Evolutionary conservation across 176 grass and related monocot species (phyloP).

Genomic region (Areca catechu): DNA sequence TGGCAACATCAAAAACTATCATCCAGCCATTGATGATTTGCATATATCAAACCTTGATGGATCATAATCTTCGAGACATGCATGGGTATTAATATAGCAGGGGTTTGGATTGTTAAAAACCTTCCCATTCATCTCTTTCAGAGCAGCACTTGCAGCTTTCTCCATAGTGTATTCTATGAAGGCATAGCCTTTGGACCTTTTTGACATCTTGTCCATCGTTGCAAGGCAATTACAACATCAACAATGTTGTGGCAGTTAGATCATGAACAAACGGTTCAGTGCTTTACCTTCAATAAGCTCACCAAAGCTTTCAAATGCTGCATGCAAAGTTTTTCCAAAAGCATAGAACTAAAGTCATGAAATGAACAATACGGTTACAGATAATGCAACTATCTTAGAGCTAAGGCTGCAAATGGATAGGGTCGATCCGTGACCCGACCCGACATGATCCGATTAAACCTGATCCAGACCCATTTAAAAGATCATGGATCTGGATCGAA

Average conservation of each 20-base stretch:
- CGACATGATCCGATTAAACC: too few species aligned
- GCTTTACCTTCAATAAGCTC: slow-evolving; percentile 71
- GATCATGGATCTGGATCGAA: too few species aligned
- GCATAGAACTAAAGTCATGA: slow-evolving; percentile 90
- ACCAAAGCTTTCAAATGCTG: slow-evolving; percentile 81
- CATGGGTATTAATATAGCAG: not conserved
- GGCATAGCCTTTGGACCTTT: slow-evolving; percentile 89
- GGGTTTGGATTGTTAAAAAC: slow-evolving; percentile 14
- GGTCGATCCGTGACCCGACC: too few species aligned
- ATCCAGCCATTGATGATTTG: slow-evolving; percentile 98
- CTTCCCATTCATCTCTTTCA: slow-evolving; percentile 95
- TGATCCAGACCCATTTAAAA: too few species aligned
- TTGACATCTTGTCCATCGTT: slow-evolving; percentile 92
- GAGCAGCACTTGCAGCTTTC: slow-evolving; percentile 77
- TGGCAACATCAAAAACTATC: slow-evolving; percentile 85
- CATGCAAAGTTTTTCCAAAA: slow-evolving; percentile 73
- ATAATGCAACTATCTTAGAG: too few species aligned
- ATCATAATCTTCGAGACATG: not conserved
- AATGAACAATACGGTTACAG: not conserved
- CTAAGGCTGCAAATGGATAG: too few species aligned
- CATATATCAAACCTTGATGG: slow-evolving; percentile 11
- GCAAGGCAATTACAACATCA: slow-evolving; percentile 8
- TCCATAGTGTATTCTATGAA: slow-evolving; percentile 90
- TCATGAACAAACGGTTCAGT: not conserved
- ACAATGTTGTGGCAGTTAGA: slow-evolving; percentile 14